phyloP scores from a whole-genome alignment of 1,284 basidiomycete species.

The Trichosporon faecale region DNA sequence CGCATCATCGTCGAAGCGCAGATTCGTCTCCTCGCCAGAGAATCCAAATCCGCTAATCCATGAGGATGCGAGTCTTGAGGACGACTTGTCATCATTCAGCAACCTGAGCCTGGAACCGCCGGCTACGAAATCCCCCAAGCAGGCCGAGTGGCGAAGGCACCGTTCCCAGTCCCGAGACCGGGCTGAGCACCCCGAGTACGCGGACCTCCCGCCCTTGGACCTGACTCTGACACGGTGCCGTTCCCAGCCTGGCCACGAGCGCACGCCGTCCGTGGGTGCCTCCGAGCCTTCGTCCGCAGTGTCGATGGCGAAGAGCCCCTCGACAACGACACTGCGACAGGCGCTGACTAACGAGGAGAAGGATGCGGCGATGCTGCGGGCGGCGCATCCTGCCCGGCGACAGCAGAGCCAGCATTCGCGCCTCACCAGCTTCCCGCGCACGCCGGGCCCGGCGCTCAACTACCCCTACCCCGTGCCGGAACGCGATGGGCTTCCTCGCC shows the following conservation, averaged over 20 bases:
- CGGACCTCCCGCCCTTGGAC: not conserved
- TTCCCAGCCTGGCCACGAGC: not conserved
- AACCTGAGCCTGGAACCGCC: not conserved
- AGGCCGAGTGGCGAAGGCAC: not conserved
- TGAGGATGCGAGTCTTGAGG: not conserved
- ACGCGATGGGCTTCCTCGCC: constrained; percentile 14
- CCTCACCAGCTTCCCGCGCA: not conserved
- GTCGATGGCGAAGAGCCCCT: not conserved
- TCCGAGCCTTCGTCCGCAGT: not conserved
- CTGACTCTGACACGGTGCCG: constrained; percentile 5
- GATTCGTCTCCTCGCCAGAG: not conserved
- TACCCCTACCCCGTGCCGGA: constrained; percentile 6
- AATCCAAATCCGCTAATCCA: not conserved
- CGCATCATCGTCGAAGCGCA: not conserved
- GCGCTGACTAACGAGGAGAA: not conserved
- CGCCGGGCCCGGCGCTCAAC: not conserved
- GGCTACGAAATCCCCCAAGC: not conserved
- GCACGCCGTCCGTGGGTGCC: not conserved
- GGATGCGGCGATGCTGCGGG: not conserved
- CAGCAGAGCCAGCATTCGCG: not conserved
- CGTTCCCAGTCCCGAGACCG: not conserved
- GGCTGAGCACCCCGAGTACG: not conserved
- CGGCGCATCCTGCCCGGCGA: not conserved
- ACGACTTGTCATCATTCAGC: not conserved
- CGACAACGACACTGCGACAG: not conserved